These are phyloP conservation scores for Dryadomyces quercivorus DNA, from an alignment of 2,329 filamentous ascomycete genomes.

Conservation along the genomic window DNA sequence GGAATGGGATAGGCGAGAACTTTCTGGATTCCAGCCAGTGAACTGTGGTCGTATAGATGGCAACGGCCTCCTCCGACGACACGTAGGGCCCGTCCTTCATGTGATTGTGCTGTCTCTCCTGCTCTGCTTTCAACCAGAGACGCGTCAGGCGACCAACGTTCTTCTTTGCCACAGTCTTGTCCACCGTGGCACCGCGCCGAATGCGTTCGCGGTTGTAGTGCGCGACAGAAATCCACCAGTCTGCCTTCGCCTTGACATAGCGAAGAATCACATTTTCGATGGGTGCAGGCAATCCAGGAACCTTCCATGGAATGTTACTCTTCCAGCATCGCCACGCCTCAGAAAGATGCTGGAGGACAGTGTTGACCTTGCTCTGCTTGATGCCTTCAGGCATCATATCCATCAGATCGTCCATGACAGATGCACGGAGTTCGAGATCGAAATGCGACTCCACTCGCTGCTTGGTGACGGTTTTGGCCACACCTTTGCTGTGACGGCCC, in stretches of 20 bases:
- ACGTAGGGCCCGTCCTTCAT: conserved; percentile 99
- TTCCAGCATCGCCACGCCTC: conserved; percentile 99
- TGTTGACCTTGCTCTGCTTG: conserved; percentile 99
- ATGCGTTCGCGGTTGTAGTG: conserved; percentile 99
- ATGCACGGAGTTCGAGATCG: conserved; percentile 90
- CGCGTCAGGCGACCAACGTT: conserved; percentile 90
- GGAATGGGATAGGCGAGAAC: conserved; percentile 97
- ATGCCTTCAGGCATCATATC: conserved; percentile 99
- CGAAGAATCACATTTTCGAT: conserved; percentile 98
- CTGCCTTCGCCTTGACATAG: conserved; percentile 97
- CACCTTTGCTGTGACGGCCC: conserved; percentile 95
- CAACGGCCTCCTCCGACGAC: conserved; percentile 94
- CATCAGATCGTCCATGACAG: conserved; percentile 98
- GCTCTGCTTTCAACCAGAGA: conserved; percentile 95
- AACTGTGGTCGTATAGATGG: conserved; percentile 96
- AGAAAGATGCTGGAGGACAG: conserved; percentile 89
- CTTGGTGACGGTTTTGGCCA: conserved; percentile 98
- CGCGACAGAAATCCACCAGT: conserved; percentile 99
- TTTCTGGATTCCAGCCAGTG: conserved; percentile 98
- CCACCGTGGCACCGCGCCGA: conserved; percentile 86
- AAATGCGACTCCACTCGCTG: conserved; percentile 98
- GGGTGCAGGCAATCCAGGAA: conserved; percentile 86
- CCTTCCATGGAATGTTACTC: conserved; percentile 99
- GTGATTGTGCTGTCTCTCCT: conserved; percentile 97
- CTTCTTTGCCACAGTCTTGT: conserved; percentile 99